Evolutionary conservation across 2,329 filamentous ascomycete genomes (phyloP).

Genomic region (Epichloe gansuensis): DNA sequence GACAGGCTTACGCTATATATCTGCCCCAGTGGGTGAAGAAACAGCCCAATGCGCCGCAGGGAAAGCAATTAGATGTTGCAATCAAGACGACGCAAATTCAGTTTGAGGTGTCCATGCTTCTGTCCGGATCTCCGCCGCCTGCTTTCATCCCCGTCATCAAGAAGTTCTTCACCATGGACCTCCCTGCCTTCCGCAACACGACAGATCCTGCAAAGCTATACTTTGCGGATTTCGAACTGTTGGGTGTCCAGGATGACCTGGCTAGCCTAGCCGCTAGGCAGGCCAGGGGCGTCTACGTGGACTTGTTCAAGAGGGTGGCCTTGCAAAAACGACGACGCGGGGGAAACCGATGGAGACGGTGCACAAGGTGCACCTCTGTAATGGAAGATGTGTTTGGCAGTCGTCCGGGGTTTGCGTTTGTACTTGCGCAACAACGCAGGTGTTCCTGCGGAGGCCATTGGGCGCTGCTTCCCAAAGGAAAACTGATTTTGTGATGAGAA

Average conservation of each 20-base stretch:
- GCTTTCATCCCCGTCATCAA: slow-evolving; percentile 46
- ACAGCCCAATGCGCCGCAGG: slow-evolving; percentile 30
- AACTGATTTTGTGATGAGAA: slow-evolving; percentile 10
- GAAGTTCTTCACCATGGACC: slow-evolving; percentile 46
- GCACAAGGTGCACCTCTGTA: slow-evolving; percentile 48
- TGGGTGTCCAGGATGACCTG: slow-evolving; percentile 50
- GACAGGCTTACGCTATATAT: slow-evolving; percentile 34
- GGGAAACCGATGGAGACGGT: slow-evolving; percentile 23
- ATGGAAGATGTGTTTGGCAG: slow-evolving; percentile 45
- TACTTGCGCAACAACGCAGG: slow-evolving; percentile 40
- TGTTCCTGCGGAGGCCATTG: slow-evolving; percentile 44
- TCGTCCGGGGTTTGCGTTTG: slow-evolving; percentile 38
- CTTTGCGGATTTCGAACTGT: slow-evolving; percentile 56
- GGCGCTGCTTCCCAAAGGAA: slow-evolving; percentile 29
- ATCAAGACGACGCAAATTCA: slow-evolving; percentile 34
- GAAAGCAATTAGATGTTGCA: slow-evolving; percentile 29
- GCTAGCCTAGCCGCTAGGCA: slow-evolving; percentile 30
- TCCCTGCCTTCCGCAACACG: slow-evolving; percentile 43
- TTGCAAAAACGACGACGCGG: slow-evolving; percentile 22
- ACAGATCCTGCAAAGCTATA: slow-evolving; percentile 57
- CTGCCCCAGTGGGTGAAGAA: slow-evolving; percentile 33
- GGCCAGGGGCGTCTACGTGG: slow-evolving; percentile 29
- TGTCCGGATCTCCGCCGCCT: slow-evolving; percentile 32
- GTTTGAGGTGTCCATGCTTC: slow-evolving; percentile 39
- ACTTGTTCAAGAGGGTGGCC: slow-evolving; percentile 47